Percentiles rank a stretch among this genome's conserved stretches.
phyloP scores from a whole-genome alignment of 2,329 filamentous ascomycete genomes.

The Tolypocladium tropicale region DNA sequence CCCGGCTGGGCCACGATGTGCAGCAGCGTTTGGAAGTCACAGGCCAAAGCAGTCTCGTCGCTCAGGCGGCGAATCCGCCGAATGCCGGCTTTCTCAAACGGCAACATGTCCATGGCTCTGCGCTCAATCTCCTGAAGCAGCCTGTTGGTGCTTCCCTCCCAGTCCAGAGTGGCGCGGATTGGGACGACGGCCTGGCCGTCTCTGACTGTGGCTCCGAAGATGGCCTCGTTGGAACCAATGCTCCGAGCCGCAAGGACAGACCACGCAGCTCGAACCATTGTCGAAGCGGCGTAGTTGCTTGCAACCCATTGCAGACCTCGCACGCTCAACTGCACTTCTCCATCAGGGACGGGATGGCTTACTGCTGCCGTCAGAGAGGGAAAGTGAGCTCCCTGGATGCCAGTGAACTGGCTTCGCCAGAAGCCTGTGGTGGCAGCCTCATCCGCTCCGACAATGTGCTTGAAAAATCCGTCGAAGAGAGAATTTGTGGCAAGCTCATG shows the following conservation, averaged over 20 bases:
- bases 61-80: constrained; percentile 14
- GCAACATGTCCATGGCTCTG: constrained; percentile 11
- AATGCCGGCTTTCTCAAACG: constrained; percentile 16
- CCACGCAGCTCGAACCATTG: constrained; percentile 10
- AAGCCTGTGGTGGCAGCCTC: not conserved
- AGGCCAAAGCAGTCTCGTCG: constrained; percentile 4
- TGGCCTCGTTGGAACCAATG: constrained; percentile 19
- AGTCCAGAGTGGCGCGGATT: constrained; percentile 3
- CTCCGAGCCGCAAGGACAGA: constrained; percentile 23
- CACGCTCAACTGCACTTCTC: not conserved
- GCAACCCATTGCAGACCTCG: not conserved
- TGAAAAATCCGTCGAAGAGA: constrained; percentile 4
- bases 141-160: constrained; percentile 3
- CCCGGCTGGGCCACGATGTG: not conserved
- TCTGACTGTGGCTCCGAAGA: constrained; percentile 12
- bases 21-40: constrained; percentile 8
- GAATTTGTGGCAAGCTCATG: not conserved
- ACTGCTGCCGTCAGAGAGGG: not conserved
- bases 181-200: constrained; percentile 11
- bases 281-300: not conserved
- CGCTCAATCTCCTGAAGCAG: constrained; percentile 10
- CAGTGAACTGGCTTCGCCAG: constrained; percentile 3
- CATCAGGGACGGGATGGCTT: not conserved
- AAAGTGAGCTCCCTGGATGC: constrained; percentile 2
- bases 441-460: constrained; percentile 1